Percentiles rank a stretch among this genome's conserved stretches.
These are phyloP conservation scores for Akebia trifoliata DNA, from an alignment of 164 flowering plant species.

Conservation along the genomic window DNA sequence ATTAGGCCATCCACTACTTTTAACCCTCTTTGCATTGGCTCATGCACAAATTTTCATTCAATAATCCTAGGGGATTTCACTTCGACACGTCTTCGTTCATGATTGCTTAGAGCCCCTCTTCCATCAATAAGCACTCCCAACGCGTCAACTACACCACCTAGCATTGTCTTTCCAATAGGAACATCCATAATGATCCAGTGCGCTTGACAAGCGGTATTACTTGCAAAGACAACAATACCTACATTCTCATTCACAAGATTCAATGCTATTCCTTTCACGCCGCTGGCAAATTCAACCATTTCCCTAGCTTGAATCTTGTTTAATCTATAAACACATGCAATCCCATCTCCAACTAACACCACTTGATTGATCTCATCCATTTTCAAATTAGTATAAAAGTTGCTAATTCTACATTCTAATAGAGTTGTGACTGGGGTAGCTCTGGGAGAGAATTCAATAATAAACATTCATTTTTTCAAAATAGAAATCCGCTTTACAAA, in stretches of 20 bases:
- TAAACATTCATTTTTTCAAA: too few species aligned
- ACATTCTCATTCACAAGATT: slow-evolving; percentile 14
- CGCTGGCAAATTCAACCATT: slow-evolving; percentile 12
- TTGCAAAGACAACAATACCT: slow-evolving; percentile 6
- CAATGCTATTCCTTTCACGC: slow-evolving; percentile 4
- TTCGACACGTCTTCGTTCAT: not conserved
- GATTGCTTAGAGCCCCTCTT: too few species aligned
- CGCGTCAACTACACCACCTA: not conserved
- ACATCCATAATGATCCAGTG: slow-evolving; percentile 12
- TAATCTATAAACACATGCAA: too few species aligned
- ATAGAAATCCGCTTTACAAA: too few species aligned
- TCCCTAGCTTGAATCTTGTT: too few species aligned
- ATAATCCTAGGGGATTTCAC: slow-evolving; percentile 7
- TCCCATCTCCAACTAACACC: too few species aligned
- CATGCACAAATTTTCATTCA: slow-evolving; percentile 3
- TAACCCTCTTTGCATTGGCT: slow-evolving; percentile 17
- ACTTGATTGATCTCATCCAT: too few species aligned
- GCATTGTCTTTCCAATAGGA: slow-evolving; percentile 7
- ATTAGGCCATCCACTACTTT: slow-evolving; percentile 18
- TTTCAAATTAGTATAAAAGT: too few species aligned
- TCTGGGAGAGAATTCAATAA: too few species aligned
- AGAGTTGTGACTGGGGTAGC: too few species aligned
- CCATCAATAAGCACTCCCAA: not conserved
- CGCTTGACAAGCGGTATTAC: slow-evolving; percentile 12
- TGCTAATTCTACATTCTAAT: too few species aligned